Evolutionary conservation across 768 basidiomycete genomes (phyloP).

Genomic region (Asterophora parasitica): DNA sequence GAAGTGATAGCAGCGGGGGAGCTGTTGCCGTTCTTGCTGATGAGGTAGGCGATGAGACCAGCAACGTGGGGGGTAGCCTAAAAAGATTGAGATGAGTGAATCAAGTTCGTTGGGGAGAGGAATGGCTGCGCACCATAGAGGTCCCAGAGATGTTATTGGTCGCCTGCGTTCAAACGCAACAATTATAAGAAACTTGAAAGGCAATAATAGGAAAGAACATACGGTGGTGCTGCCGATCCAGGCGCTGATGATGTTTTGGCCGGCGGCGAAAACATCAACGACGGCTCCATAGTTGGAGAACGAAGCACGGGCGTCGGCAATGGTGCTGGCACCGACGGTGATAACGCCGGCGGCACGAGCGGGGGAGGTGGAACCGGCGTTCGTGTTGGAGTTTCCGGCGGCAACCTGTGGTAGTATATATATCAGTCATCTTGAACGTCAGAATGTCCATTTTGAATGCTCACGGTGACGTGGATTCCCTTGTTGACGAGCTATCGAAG

Average conservation of each 20-base stretch:
- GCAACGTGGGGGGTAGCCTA: conserved; percentile 5
- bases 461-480: not conserved
- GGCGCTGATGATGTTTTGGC: conserved; percentile 18
- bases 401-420: conserved; percentile 10
- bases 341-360: conserved; percentile 27
- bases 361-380: conserved; percentile 27
- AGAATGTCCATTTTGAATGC: not conserved
- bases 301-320: conserved; percentile 24
- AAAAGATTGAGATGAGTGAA: not conserved
- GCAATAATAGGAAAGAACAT: not conserved
- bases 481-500: not conserved
- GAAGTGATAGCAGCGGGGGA: no score
- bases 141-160: conserved; percentile 23
- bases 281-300: conserved; percentile 34
- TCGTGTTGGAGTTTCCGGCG: conserved; percentile 26
- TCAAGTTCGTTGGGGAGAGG: not conserved
- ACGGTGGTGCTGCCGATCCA: conserved; percentile 20
- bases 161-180: conserved; percentile 2
- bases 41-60: conserved; percentile 3
- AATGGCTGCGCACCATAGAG: conserved; percentile 19
- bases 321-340: conserved; percentile 30
- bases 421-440: not conserved
- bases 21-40: conserved; percentile 1
- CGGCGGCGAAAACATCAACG: conserved; percentile 33
- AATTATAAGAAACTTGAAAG: no score